These are phyloP conservation scores for Cystofilobasidium macerans DNA, from an alignment of 768 basidiomycete genomes.

Conservation along the genomic window DNA sequence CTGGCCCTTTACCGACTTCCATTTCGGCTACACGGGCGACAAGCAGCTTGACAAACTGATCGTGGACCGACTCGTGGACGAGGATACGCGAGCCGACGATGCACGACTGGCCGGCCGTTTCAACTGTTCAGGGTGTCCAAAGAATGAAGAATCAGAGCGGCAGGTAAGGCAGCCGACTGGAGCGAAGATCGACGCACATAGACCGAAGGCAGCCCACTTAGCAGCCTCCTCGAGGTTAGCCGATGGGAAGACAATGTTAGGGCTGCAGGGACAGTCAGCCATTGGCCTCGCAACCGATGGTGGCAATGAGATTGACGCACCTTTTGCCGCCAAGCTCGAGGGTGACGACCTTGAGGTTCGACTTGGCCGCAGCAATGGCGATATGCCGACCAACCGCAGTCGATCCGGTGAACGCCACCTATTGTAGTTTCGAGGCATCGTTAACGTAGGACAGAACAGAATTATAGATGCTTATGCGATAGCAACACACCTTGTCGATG, in stretches of 20 bases:
- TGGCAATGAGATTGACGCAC: too few relatives aligned
- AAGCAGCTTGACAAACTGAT: constrained; percentile 23
- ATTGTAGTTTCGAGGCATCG: too few relatives aligned
- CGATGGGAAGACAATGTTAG: neutral
- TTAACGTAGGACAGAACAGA: too few relatives aligned
- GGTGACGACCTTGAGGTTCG: constrained; percentile 76
- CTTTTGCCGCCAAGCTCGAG: constrained; percentile 84
- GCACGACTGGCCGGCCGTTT: constrained; percentile 46
- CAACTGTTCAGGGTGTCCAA: constrained; percentile 47
- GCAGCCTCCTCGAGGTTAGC: constrained; percentile 77
- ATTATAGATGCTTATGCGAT: too few relatives aligned
- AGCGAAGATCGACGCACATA: constrained; percentile 71
- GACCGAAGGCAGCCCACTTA: constrained; percentile 59
- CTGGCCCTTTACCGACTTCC: constrained; percentile 52
- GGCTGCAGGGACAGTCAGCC: neutral
- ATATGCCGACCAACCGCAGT: constrained; percentile 68
- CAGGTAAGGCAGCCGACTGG: too few relatives aligned
- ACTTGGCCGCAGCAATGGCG: constrained; percentile 64
- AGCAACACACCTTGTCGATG: constrained; percentile 55
- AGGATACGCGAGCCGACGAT: constrained; percentile 61
- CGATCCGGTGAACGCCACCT: constrained; percentile 54
- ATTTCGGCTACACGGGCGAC: constrained; percentile 41
- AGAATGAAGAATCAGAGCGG: constrained; percentile 65
- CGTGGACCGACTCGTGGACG: constrained; percentile 31
- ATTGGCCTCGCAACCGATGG: too few relatives aligned